phyloP scores from a whole-genome alignment of 441 rosid genomes.

The Aleurites moluccanus region DNA sequence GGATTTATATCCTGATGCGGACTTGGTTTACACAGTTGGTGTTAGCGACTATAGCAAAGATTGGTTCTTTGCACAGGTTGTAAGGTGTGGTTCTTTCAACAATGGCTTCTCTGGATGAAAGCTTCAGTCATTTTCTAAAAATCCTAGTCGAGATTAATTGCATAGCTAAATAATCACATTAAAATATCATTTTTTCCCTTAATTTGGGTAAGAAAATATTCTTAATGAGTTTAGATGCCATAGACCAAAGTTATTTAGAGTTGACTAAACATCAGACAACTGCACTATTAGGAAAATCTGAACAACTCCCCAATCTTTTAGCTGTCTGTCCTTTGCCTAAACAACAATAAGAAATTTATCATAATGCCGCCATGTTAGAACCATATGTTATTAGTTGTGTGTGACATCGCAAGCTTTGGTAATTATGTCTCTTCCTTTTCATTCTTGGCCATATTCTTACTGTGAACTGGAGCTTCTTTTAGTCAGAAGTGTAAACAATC shows the following conservation, averaged over 20 bases:
- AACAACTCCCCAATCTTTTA: background rate
- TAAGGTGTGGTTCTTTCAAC: conserved; percentile 41
- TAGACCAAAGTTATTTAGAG: conserved; percentile 5
- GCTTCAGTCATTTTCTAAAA: background rate
- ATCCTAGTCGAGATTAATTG: background rate
- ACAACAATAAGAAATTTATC: background rate
- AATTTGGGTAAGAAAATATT: background rate
- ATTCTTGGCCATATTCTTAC: background rate
- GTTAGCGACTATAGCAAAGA: conserved; percentile 48
- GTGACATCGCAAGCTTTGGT: background rate
- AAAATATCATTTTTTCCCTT: background rate
- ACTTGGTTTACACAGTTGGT: conserved; percentile 63
- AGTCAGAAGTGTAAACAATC: background rate
- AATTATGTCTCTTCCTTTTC: background rate
- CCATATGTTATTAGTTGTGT: background rate
- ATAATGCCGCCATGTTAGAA: background rate
- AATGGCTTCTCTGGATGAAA: conserved; percentile 14
- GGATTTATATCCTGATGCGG: conserved; percentile 52
- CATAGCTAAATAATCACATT: background rate
- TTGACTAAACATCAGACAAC: background rate
- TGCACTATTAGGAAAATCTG: background rate
- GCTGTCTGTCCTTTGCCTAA: background rate
- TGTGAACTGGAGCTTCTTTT: background rate
- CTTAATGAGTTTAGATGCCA: background rate
- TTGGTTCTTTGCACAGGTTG: conserved; percentile 72